These are phyloP conservation scores for Metschnikowia amazonensis DNA, from an alignment of 805 yeast genomes.

Conservation along the genomic window DNA sequence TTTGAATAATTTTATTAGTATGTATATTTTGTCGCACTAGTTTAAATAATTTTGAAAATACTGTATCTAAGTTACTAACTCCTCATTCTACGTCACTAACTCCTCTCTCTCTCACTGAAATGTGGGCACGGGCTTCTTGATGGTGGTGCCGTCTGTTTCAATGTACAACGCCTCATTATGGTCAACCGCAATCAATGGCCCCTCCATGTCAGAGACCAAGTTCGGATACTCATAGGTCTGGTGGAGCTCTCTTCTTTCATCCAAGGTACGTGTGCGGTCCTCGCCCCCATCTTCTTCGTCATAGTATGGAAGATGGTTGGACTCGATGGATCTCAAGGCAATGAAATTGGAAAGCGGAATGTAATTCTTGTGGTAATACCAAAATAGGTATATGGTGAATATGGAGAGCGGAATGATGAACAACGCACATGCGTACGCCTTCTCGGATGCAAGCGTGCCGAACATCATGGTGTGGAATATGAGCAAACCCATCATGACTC, in stretches of 20 bases:
- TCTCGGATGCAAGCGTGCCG: constrained; percentile 78
- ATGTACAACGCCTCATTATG: constrained; percentile 37
- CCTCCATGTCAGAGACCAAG: constrained; percentile 65
- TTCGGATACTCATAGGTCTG: constrained; percentile 78
- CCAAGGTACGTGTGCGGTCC: constrained; percentile 52
- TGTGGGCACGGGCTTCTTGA: constrained; percentile 20
- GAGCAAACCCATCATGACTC: constrained; percentile 75
- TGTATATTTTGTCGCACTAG: no score
- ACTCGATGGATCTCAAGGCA: constrained; percentile 76
- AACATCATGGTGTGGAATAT: constrained; percentile 91
- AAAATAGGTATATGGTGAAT: constrained; percentile 58
- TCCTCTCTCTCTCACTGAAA: constrained; percentile 13
- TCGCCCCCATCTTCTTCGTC: neutral
- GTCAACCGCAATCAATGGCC: constrained; percentile 78
- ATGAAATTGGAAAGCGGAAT: constrained; percentile 80
- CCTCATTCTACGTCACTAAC: no score
- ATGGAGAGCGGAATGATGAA: constrained; percentile 74
- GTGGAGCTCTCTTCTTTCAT: constrained; percentile 69
- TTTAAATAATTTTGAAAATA: no score
- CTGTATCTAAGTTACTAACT: no score
- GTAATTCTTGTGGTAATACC: constrained; percentile 79
- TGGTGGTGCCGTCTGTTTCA: constrained; percentile 27
- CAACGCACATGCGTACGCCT: constrained; percentile 72
- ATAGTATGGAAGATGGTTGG: constrained; percentile 30
- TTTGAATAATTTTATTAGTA: no score